Evolutionary conservation across 192 early-diverging fungal species (phyloP), one percentile per base, ranked within the genome.

Genomic region (Lunasporangiospora selenospora): DNA sequence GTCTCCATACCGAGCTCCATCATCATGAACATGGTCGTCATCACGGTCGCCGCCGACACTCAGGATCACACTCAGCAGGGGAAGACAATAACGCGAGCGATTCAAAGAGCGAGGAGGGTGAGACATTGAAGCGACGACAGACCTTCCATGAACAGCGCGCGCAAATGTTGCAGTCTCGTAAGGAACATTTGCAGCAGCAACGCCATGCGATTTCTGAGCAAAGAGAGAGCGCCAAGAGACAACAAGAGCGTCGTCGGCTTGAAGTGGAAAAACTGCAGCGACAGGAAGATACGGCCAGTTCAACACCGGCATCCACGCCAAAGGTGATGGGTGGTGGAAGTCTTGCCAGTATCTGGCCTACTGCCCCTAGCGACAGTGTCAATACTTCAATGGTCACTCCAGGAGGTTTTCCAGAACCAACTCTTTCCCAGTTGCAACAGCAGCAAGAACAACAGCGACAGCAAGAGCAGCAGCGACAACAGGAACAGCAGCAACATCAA

Each of bases 41-140:
- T 10, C 47, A 39, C 39, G 49, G 46, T 31, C 60, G 31, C 36
- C 60, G 48, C 26, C 69, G 54, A n/a, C 60, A 58, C 55, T 58
- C 53, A 53, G 60, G 60, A 6, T 58, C 60, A 11, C 55, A 21
- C 6, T 73, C 67, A 6, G 44, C 5, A 10, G 56, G 44, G 9
- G 69, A 55, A 21, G 60, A 57, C 13, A 27, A 27, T 44, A 9
- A 44, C 9, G 18, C 9, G 6, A 9, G 12, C 8, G 11, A 51
- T n/a, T n/a, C n/a, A 13, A 31, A 53, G 3, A 61, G 16, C 8
- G 34, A 24, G 2, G 53, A 73, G n/a, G 51, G 55, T 5, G 67
- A 71, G 19, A 54, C 19, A 21, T 37, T 71, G 52, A 71, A 62
- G 53, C 67, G 67, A 12, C 67, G 67, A 2, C 67, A 71, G 31